Evolutionary conservation across 768 basidiomycete genomes (phyloP), one percentile per base, ranked within the genome.

Genomic region (Ramaria sp.): DNA sequence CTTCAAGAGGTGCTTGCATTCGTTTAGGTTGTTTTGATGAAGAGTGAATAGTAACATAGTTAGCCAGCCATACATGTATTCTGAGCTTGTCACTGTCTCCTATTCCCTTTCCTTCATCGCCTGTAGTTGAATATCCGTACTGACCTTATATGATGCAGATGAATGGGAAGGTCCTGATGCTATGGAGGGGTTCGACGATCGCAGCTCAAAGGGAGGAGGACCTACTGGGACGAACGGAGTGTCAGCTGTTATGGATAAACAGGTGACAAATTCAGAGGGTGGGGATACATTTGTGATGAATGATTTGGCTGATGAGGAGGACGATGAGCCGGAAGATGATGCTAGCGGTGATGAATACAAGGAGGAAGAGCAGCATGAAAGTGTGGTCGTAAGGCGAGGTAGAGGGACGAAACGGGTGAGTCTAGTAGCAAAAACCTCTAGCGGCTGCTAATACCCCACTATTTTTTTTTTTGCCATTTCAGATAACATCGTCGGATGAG

Each of bases 311-410:
- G 60, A 52, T 34, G 61, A 61, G 37, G 18, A 60, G 47, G 61
- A 62, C 13, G 63, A 64, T 49, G 61, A 61, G 16, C 52, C 57
- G 22, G 65, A 62, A 28, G 63, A 68, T 22, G 63, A 67, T 30
- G 73, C 73, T 54, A 85, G 81, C 63, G 84, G 78, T 57, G 86
- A 88, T 61, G 87, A 89, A 60, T 88, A 85, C 64, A 72, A 85
- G 48, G 79, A 55, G 42, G 53, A n/a, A n/a, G n/a, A 45, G 44
- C 70, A 49, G 76, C 47, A 56, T 57, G 12, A 64, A 64, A 56
- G 65, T 61, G 20, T 73, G 70, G 59, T 65, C 44, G 58, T 61
- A 70, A 64, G 65, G 62, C 61, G 55, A 60, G 66, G 63, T 62
- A n/a, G 78, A 73, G 73, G 82, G 81, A 59, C 60, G 75, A 45